Base-by-base conservation (phyloP, 805 yeast species). In the Candida endomychidarum region DNA sequence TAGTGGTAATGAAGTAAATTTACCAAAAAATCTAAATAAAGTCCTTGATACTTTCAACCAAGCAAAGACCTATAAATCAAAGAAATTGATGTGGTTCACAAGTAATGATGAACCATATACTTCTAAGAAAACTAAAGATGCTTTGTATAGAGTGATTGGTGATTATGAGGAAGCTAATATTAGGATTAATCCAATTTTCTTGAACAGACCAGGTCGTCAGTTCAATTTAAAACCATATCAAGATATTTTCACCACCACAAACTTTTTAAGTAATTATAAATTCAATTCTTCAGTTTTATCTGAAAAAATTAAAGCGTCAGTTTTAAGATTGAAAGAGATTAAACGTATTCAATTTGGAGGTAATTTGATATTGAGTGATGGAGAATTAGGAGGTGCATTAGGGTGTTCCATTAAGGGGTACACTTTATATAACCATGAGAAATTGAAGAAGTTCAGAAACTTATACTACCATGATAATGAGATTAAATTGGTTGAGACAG, bases 351-450 rank as follows among this genome's bases (percentile, higher is more conserved):
- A 74, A 36, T 86, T 84, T 53, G 70, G 75, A 11, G 77, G 85
- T 45, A 76, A 80, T 8, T 58, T 89, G 33, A 71, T 77, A 1
- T 60, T 87, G 4, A 72, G 79, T 33, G 77, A 76, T 25, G 45
- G 35, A 3, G 56, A 52, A 2, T 37, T 53, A 3, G 64, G 61
- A 11, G 71, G 70, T 5, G 43, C 44, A 2, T 41, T 90, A 14
- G 67, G 70, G 0, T 74, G 91, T 34, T 83, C 88, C 0, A 70
- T 90, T 1, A 77, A 76, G 48, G 97, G 96, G 0, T 85, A 79
- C 52, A 62, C 83, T 0, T 68, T 85, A n/a, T 75, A 74, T 45
- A 67, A 71, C 6, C 78, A 77, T 38, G 82, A 81, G 42, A 72
- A 67, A 29, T 52, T 78, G 0, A 67, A 72, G 14, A 61, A 74